Evolutionary conservation across 2,329 filamentous ascomycete species (phyloP), one percentile per base, ranked within the genome.

Genomic region (Botrytis medusae): DNA sequence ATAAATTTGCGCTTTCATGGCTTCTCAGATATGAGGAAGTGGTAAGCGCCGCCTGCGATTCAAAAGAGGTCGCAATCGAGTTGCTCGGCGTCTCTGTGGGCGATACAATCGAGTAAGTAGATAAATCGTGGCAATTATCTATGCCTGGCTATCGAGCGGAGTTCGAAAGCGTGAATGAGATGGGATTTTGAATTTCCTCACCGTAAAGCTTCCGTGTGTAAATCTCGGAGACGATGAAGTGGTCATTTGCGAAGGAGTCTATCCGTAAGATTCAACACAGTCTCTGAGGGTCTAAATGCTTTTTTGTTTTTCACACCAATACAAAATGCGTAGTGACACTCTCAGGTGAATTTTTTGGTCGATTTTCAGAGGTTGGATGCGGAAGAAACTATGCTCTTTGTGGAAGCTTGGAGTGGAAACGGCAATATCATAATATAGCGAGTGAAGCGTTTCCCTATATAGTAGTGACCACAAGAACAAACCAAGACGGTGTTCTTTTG

Each of bases 21-120:
- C 12, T 14, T 87, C 5, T 80, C 87, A 46, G 83, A 84, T 74
- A 82, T 77, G 0, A 71, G 46, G 2, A 82, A 84, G 29, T 84
- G 81, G 1, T 86, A 85, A 76, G 87, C 85, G 0, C 85, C 2
- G 86, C 85, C 0, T 87, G 87, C 73, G 87, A 85, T 0, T 80
- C 87, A 37, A 86, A 86, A 72, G 83, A 81, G 4, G 83, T 87
- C 34, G 82, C 84, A 25, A 87, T 87, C 37, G 85, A 87, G 78
- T 74, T 87, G n/a, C 79, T 87, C 4, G 86, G 85, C 75, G 86
- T 87, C 79, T 87, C 87, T 76, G 81, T 81, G 40, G 87, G 85
- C 75, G 83, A 85, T 1, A 81, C 72, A 2, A 69, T 87, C 4
- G 84, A 87, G 73, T 85, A 87, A 72, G 74, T 76, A 0, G 40